phyloP scores from a whole-genome alignment of 164 flowering plant genomes.

The Aristolochia contorta region DNA sequence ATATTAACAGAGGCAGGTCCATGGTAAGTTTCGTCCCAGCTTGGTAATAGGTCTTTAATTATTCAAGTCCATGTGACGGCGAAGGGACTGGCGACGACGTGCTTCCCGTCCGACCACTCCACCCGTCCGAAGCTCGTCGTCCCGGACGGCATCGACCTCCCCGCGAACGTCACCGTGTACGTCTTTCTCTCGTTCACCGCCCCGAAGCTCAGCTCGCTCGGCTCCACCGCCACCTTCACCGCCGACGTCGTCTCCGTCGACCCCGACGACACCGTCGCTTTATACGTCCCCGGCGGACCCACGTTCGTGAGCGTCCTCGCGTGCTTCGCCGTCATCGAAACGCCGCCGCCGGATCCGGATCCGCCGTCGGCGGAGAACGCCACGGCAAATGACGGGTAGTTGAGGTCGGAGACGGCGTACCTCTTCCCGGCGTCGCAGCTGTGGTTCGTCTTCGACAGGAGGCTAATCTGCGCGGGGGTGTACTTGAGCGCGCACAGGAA shows the following conservation, averaged over 20 bases:
- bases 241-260: slow-evolving; percentile 4
- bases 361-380: slow-evolving; percentile 34
- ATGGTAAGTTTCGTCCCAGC: no score
- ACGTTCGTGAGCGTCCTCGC: slow-evolving; percentile 70
- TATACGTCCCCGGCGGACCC: slow-evolving; percentile 53
- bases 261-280: slow-evolving; percentile 25
- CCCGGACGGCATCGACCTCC: slow-evolving; percentile 42
- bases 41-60: no score
- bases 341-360: background rate
- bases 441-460: slow-evolving; percentile 22
- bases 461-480: slow-evolving; percentile 28
- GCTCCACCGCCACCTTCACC: slow-evolving; percentile 46
- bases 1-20: no score
- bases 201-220: slow-evolving; percentile 35
- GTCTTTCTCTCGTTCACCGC: slow-evolving; percentile 37
- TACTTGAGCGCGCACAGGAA: slow-evolving; percentile 77
- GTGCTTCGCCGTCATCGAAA: slow-evolving; percentile 18
- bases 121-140: slow-evolving; percentile 38
- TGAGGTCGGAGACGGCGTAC: slow-evolving; percentile 42
- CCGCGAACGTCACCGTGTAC: slow-evolving; percentile 41
- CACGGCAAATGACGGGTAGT: slow-evolving; percentile 82
- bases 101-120: slow-evolving; percentile 67
- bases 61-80: slow-evolving; percentile 47
- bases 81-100: slow-evolving; percentile 48
- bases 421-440: slow-evolving; percentile 32